Base-by-base conservation (phyloP, 495 filamentous ascomycete species). In the Annulohypoxylon bovei region DNA sequence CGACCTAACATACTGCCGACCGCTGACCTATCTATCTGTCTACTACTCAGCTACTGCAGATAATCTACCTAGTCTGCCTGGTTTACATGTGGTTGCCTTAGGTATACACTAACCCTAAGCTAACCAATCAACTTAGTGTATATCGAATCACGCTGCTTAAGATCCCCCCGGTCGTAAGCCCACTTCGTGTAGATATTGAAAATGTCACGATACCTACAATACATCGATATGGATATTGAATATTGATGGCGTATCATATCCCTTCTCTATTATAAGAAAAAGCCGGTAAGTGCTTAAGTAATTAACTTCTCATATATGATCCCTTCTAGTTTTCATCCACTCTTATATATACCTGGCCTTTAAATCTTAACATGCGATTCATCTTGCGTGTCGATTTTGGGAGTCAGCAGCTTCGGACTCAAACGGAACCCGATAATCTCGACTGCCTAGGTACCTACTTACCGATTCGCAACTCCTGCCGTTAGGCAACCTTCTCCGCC, bases 351-450 rank as follows among this genome's bases (percentile, higher is more conserved):
- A n/a, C n/a, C n/a, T n/a, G 11, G n/a, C 30, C n/a, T 35, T 56
- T 18, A 32, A 16, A 35, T 54, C 35, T 35, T 42, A n/a, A 27
- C 49, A 33, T 37, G 20, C 18, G 14, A 53, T 58, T 30, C 59
- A 33, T 25, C 27, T 50, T 47, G 39, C 42, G 53, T 57, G 40
- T 20, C n/a, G 4, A 28, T 30, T 20, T 25, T 27, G 54, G 20
- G 56, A 39, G 30, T 49, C 58, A 52, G 35, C 44, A 44, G 28
- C 16, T 25, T 67, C 56, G 62, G 68, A 53, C 42, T 66, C 27
- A 14, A 39, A 30, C 32, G 22, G 28, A 65, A 46, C 59, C 68
- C 56, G 49, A 52, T 56, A 65, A 49, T 60, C n/a, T 65, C n/a
- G 27, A 60, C 57, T 58, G 20, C 16, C 16, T 53, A 64, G 2